A percentile compares a stretch with the other conserved stretches of the same genome.
Conservation (phyloP, 2,329 filamentous ascomycete genomes). For the Thelonectria discophora region DNA sequence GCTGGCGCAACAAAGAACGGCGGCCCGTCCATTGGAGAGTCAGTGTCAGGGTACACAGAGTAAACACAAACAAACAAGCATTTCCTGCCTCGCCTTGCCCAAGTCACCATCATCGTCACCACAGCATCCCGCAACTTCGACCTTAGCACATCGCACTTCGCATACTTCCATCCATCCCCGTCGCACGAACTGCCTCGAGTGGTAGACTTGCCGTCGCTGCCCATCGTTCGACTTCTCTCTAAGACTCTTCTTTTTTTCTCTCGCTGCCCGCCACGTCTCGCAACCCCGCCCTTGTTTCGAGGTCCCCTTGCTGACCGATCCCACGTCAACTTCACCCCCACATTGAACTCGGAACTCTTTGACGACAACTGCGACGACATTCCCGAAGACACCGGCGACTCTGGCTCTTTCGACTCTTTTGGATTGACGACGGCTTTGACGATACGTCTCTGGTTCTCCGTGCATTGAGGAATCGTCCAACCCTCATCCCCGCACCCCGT, state of each 20-base stretch:
- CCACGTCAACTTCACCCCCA: conserved; percentile 21
- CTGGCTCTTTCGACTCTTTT: neutral
- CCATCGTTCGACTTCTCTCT: conserved; percentile 15
- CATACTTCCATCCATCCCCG: conserved; percentile 17
- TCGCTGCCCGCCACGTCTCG: conserved; percentile 23
- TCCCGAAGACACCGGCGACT: conserved; percentile 1
- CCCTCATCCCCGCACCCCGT: conserved; percentile 5
- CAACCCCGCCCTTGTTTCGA: conserved; percentile 27
- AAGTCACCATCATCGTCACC: conserved; percentile 26
- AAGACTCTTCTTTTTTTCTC: conserved; percentile 20
- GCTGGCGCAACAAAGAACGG: neutral
- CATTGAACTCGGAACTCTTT: conserved; percentile 11
- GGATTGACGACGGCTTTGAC: neutral
- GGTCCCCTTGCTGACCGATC: conserved; percentile 27
- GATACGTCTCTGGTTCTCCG: neutral
- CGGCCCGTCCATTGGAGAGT: too few species aligned
- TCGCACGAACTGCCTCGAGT: conserved; percentile 1
- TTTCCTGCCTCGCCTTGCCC: conserved; percentile 5
- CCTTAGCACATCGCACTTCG: conserved; percentile 14
- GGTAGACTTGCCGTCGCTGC: conserved; percentile 15
- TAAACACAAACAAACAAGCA: conserved; percentile 31
- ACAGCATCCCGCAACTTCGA: conserved; percentile 15
- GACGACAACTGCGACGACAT: conserved; percentile 8
- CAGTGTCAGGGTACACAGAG: too few species aligned
- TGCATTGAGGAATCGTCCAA: neutral